Conservation (phyloP, 345 rosid genomes). For the Ceriops decandra region DNA sequence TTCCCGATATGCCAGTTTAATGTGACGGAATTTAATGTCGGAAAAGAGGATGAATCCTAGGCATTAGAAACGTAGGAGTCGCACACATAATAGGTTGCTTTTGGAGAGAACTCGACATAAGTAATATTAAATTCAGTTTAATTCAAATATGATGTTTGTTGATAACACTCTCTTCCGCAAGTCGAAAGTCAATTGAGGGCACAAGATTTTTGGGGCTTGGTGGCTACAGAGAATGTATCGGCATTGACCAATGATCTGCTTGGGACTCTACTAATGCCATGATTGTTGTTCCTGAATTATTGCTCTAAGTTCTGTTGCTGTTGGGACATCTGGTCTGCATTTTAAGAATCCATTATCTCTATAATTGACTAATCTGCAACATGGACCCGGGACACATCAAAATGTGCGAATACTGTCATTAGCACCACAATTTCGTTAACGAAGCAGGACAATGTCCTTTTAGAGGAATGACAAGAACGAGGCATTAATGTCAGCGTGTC, state of each 20-base stretch:
- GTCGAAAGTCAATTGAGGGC: neutral
- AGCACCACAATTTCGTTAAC: neutral
- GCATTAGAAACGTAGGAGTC: too few relatives aligned
- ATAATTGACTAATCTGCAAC: conserved; percentile 13
- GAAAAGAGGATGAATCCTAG: too few relatives aligned
- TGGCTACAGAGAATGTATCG: conserved; percentile 19
- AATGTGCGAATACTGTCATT: neutral
- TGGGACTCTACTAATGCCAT: conserved; percentile 1
- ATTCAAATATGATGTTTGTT: too few relatives aligned
- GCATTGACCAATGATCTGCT: conserved; percentile 6
- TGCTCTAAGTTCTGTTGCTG: neutral
- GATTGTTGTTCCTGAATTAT: conserved; percentile 1
- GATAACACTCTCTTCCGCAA: neutral
- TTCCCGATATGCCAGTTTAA: too few relatives aligned
- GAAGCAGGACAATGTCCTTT: neutral
- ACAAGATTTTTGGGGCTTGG: neutral
- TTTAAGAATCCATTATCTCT: conserved; percentile 4
- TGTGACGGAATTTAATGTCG: too few relatives aligned
- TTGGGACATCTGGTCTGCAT: neutral
- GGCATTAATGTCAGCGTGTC: too few relatives aligned
- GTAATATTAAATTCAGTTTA: too few relatives aligned
- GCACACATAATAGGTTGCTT: too few relatives aligned
- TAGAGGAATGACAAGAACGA: neutral
- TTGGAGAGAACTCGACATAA: too few relatives aligned
- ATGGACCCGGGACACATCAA: neutral